phyloP scores from a whole-genome alignment of 805 yeast species.

The Pichia ethanolica region DNA sequence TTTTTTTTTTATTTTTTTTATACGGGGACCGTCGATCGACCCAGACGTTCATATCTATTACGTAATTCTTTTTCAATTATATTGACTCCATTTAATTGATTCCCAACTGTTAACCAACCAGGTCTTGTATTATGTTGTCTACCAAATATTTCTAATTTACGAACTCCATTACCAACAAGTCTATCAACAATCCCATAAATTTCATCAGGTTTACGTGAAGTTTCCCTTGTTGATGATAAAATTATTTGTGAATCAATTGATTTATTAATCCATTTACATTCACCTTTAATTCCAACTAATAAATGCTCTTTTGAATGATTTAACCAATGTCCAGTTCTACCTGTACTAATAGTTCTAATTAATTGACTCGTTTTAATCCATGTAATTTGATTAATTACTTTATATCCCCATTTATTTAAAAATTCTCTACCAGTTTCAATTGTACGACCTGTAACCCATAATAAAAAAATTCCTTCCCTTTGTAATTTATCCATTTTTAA shows the following conservation, averaged over 20 bases:
- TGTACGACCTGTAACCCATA: slow-evolving; percentile 96
- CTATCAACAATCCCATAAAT: slow-evolving; percentile 79
- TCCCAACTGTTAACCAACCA: slow-evolving; percentile 86
- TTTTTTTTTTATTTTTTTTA: neutral
- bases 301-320: slow-evolving; percentile 92
- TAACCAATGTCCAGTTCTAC: slow-evolving; percentile 95
- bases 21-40: neutral
- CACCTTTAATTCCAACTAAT: slow-evolving; percentile 77
- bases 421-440: slow-evolving; percentile 81
- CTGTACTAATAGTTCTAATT: slow-evolving; percentile 84
- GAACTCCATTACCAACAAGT: slow-evolving; percentile 64
- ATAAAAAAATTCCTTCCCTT: slow-evolving; percentile 71
- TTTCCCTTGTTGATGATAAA: slow-evolving; percentile 80
- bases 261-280: slow-evolving; percentile 62
- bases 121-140: slow-evolving; percentile 77
- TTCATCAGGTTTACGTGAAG: slow-evolving; percentile 89
- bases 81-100: slow-evolving; percentile 57
- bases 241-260: slow-evolving; percentile 68
- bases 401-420: slow-evolving; percentile 75
- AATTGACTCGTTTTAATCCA: slow-evolving; percentile 92
- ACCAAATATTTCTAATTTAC: slow-evolving; percentile 87
- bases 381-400: slow-evolving; percentile 66
- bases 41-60: slow-evolving; percentile 8
- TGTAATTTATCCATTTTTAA: slow-evolving; percentile 65
- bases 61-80: slow-evolving; percentile 52